Percentiles rank a stretch among this genome's conserved stretches.
Evolutionary conservation across 805 yeast genomes (phyloP).

Genomic region (Kazachstania africana): DNA sequence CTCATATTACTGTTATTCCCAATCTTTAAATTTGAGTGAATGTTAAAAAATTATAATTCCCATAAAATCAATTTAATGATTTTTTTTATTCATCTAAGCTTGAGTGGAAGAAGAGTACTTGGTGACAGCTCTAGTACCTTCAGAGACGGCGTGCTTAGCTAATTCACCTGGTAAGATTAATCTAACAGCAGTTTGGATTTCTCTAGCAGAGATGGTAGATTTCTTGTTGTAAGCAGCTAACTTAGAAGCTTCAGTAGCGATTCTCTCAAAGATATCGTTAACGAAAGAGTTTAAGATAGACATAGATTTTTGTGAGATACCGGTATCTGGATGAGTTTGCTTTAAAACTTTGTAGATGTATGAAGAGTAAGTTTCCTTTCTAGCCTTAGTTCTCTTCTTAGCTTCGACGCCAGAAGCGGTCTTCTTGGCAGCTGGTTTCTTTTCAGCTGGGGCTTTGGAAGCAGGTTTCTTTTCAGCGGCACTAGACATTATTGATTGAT

Average conservation of each 20-base stretch:
- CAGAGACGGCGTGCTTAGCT: constrained; percentile 97
- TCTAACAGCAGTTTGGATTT: constrained; percentile 97
- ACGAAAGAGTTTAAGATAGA: constrained; percentile 97
- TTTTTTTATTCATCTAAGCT: constrained; percentile 25
- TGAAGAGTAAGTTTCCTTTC: constrained; percentile 97
- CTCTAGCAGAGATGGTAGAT: constrained; percentile 96
- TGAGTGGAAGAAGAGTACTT: constrained; percentile 69
- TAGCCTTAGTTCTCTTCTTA: constrained; percentile 88
- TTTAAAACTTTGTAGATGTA: constrained; percentile 97
- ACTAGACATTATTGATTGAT: constrained; percentile 42
- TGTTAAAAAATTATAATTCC: too few species aligned
- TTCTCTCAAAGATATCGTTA: constrained; percentile 95
- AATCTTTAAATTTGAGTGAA: too few species aligned
- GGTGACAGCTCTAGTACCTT: constrained; percentile 97
- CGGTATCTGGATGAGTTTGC: constrained; percentile 99
- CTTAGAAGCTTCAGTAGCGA: constrained; percentile 95
- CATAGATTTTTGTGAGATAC: constrained; percentile 98
- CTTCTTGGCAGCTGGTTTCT: constrained; percentile 72
- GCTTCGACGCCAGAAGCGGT: constrained; percentile 70
- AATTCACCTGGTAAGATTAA: constrained; percentile 96
- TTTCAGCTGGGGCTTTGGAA: constrained; percentile 21
- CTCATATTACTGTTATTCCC: too few species aligned
- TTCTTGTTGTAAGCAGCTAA: constrained; percentile 98
- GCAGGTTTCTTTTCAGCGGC: constrained; percentile 44
- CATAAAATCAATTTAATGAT: too few species aligned